Base-by-base conservation (phyloP, 2,329 filamentous ascomycete genomes). In the Laburnicola sp. region DNA sequence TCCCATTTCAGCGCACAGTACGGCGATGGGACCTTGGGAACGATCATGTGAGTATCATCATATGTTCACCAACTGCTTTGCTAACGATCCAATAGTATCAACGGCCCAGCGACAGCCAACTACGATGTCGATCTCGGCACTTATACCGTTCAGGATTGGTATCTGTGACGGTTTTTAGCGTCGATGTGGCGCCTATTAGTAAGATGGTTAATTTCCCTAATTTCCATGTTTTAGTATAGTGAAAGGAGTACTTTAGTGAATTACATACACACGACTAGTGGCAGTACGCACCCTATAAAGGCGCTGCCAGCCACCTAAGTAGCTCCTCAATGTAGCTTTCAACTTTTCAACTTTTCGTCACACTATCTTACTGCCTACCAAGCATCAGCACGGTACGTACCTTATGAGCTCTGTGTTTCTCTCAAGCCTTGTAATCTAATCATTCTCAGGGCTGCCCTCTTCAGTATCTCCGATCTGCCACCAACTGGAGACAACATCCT, bases 1-100 rank as follows among this genome's bases (percentile, higher is more conserved):
- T 68, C 63, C 34, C 75, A 77, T 43, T 74, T 72, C 53, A 71
- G 67, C n/a, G 64, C 67, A 11, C 75, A 76, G 40, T 77, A 77
- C 46, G 74, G 72, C 5, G 73, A 75, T 34, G 75, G 75, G 27
- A 61, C 74, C 8, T 51, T 71, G 6, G 74, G 74, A 3, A 53
- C 63, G 3, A 69, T 63, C 31, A 45, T 54, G 50, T 52, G 22
- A 22, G 45, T 45, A 9, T 26, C 22, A 9, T 21, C 10, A 9
- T 0, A 23, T 9, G 10, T 21, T 21, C 2, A 31, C 28, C 5
- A 4, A 28, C 6, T 7, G 2, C 11, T 31, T 39, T n/a, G 22
- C 43, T 51, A 32, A 51, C 16, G 7, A 5, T 8, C 10, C 11
- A 11, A 10, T 23, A 52, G 50, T 9, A 59, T 69, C 41, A 66